Percentiles rank a stretch among this genome's conserved stretches.
Conservation (phyloP, 176 grass and related monocot species). For the Musa schizocarpa region DNA sequence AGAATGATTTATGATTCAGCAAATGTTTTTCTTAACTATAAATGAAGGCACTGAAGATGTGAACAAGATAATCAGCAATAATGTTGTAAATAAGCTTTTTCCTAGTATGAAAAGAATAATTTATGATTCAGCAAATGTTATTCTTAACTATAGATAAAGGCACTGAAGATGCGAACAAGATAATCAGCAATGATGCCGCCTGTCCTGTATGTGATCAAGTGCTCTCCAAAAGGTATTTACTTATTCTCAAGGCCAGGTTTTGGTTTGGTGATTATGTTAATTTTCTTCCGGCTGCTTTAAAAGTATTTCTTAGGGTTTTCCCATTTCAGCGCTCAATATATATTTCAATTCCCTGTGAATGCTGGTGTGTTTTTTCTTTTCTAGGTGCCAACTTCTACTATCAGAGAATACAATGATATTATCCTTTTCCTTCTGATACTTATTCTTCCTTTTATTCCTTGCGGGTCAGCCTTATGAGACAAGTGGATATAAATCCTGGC, state of each 20-base stretch:
- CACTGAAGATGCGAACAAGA: conserved; percentile 79
- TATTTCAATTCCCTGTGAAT: too few species aligned
- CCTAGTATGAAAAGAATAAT: background rate
- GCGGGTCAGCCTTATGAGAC: conserved; percentile 58
- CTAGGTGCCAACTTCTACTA: background rate
- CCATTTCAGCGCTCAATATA: too few species aligned
- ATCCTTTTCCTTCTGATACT: background rate
- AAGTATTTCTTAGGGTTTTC: background rate
- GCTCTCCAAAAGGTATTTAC: conserved; percentile 67
- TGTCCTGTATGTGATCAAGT: conserved; percentile 94
- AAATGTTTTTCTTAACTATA: conserved; percentile 2
- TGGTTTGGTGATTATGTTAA: background rate
- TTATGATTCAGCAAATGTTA: background rate
- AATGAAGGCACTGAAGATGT: conserved; percentile 63
- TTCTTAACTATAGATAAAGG: conserved; percentile 32
- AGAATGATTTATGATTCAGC: background rate
- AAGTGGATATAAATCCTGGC: conserved; percentile 63
- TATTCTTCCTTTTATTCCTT: conserved; percentile 4
- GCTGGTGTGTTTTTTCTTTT: background rate
- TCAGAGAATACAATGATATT: background rate
- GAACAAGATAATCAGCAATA: background rate
- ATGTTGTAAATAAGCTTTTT: background rate
- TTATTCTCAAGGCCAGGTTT: background rate
- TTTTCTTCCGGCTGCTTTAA: background rate
- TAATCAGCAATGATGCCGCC: conserved; percentile 65